phyloP scores from a whole-genome alignment of 208 protist genomes.

The Leishmania braziliensis region DNA sequence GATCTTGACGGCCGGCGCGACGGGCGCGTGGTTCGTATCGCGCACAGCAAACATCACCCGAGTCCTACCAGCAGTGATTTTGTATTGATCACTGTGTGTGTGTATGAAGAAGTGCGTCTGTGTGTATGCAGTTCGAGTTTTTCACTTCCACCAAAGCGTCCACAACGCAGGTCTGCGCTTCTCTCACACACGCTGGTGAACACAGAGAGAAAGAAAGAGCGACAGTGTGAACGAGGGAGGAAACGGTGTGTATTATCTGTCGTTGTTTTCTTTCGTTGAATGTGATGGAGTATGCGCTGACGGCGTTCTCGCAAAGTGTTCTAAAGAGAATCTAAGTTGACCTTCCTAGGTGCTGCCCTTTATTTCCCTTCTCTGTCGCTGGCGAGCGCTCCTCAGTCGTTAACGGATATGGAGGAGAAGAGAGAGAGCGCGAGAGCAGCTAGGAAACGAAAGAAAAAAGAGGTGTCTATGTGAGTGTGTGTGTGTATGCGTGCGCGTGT shows the following conservation, averaged over 20 bases:
- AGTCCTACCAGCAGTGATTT: neutral
- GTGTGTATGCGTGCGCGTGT: neutral
- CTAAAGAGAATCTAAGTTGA: neutral
- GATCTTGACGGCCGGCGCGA: slow-evolving; percentile 35
- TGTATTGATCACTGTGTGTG: slow-evolving; percentile 6
- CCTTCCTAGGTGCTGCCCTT: neutral
- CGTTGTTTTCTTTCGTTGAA: neutral
- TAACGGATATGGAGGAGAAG: neutral
- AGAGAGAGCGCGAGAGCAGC: neutral
- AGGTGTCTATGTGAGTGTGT: neutral
- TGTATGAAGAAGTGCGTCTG: neutral
- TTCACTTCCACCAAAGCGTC: neutral
- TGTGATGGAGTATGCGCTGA: neutral
- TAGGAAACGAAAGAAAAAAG: neutral
- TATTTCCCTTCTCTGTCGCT: neutral
- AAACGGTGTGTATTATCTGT: neutral
- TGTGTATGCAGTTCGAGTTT: neutral
- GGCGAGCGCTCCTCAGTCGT: neutral
- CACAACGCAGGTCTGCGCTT: neutral
- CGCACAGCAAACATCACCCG: slow-evolving; percentile 28
- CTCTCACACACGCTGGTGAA: neutral
- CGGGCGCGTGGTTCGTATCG: slow-evolving; percentile 21
- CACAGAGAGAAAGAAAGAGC: neutral
- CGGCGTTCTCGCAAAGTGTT: neutral
- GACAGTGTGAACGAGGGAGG: neutral